Evolutionary conservation across 768 basidiomycete species (phyloP).

Genomic region (Tylopilus balloui): DNA sequence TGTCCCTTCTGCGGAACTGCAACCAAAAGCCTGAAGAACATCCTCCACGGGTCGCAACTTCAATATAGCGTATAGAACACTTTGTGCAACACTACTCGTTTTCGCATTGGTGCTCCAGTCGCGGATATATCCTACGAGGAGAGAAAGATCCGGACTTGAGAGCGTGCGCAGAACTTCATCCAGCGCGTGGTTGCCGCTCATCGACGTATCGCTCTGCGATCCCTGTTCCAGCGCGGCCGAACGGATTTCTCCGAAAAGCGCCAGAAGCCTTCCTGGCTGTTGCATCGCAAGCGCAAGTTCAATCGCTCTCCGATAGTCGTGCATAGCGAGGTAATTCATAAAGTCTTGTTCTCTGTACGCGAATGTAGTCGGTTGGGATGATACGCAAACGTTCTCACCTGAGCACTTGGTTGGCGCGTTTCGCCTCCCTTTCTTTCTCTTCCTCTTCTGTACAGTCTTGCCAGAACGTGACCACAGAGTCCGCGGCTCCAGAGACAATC

Average conservation of each 20-base stretch:
- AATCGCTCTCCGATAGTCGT: constrained; percentile 89
- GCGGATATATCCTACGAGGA: constrained; percentile 74
- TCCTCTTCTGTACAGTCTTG: constrained; percentile 88
- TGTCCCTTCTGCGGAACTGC: constrained; percentile 15
- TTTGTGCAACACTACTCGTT: constrained; percentile 82
- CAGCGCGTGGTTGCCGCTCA: constrained; percentile 69
- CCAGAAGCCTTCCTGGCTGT: constrained; percentile 83
- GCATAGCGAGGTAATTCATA: constrained; percentile 78
- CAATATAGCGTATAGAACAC: constrained; percentile 73
- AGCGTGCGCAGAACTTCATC: constrained; percentile 81
- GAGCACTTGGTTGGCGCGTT: constrained; percentile 68
- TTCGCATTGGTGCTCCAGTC: constrained; percentile 97
- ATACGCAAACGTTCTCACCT: constrained; percentile 53
- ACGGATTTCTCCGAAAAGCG: constrained; percentile 68
- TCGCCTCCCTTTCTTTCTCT: constrained; percentile 66
- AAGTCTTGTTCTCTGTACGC: constrained; percentile 92
- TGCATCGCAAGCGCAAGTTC: constrained; percentile 88
- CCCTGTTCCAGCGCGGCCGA: constrained; percentile 23
- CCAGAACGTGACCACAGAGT: constrained; percentile 96
- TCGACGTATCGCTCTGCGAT: constrained; percentile 24
- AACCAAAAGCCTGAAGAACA: constrained; percentile 59
- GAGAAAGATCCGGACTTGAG: constrained; percentile 66
- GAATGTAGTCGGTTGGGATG: constrained; percentile 8
- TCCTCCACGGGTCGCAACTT: constrained; percentile 74
- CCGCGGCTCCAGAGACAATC: constrained; percentile 92